These are phyloP conservation scores for Dichotomopilus funicola DNA, from an alignment of 2,329 filamentous ascomycete genomes.

Conservation along the genomic window DNA sequence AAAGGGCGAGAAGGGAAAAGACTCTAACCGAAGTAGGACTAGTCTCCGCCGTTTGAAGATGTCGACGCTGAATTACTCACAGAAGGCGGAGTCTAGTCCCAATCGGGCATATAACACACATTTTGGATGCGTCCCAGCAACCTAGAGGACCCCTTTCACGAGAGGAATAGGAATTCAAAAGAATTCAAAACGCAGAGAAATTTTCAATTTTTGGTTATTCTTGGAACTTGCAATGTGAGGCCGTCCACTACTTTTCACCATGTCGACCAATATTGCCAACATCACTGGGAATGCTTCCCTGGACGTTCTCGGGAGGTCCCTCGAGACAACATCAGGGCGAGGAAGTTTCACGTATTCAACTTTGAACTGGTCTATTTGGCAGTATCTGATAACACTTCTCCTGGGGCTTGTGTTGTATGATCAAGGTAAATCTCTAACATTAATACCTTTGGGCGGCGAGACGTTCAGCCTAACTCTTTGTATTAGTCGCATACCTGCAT, in stretches of 20 bases:
- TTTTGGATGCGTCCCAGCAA: too few species aligned
- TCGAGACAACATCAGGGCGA: background rate
- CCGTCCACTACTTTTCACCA: too few species aligned
- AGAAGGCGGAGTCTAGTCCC: slow-evolving; percentile 30
- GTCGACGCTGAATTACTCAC: background rate
- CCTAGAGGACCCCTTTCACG: too few species aligned
- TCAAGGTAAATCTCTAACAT: slow-evolving; percentile 28
- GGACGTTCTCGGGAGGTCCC: background rate
- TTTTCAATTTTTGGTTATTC: too few species aligned
- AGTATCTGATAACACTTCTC: slow-evolving; percentile 30
- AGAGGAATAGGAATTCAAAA: too few species aligned
- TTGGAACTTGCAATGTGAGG: too few species aligned
- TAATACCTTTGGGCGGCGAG: too few species aligned
- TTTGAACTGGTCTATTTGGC: slow-evolving; percentile 22
- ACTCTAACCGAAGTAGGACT: slow-evolving; percentile 24
- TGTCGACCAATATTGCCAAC: too few species aligned
- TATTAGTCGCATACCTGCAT: slow-evolving; percentile 52
- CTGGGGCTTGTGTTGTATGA: slow-evolving; percentile 34
- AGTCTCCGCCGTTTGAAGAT: slow-evolving; percentile 24
- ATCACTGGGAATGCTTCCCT: too few species aligned
- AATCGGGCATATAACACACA: slow-evolving; percentile 11
- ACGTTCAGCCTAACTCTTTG: background rate
- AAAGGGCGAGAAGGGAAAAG: background rate
- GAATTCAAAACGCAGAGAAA: too few species aligned
- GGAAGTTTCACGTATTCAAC: background rate